A percentile compares a stretch with the other conserved stretches of the same genome.
Conservation (phyloP, 441 rosid genomes). For the Biscutella laevigata region DNA sequence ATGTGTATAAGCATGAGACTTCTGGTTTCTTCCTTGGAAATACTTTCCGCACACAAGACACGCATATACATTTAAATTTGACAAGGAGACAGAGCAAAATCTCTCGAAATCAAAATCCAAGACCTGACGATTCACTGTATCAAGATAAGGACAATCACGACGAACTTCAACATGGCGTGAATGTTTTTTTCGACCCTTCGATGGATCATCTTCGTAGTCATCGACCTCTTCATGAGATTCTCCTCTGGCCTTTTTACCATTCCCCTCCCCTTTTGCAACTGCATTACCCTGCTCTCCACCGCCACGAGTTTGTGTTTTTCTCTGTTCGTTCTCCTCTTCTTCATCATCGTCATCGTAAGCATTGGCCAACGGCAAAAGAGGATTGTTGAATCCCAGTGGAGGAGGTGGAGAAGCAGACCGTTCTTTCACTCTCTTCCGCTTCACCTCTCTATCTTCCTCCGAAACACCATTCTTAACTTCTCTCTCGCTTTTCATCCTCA, state of each 20-base stretch:
- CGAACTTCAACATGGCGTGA: conserved; percentile 59
- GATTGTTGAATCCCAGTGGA: conserved; percentile 42
- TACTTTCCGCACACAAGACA: conserved; percentile 96
- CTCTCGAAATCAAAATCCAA: conserved; percentile 97
- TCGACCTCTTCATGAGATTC: conserved; percentile 21
- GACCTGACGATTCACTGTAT: conserved; percentile 95
- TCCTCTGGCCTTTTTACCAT: conserved; percentile 23
- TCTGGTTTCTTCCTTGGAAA: conserved; percentile 88
- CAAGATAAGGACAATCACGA: conserved; percentile 91
- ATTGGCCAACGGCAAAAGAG: conserved; percentile 51
- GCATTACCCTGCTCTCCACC: conserved; percentile 12
- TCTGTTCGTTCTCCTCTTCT: conserved; percentile 38
- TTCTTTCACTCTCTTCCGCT: conserved; percentile 39
- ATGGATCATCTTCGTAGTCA: conserved; percentile 35
- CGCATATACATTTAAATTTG: conserved; percentile 83
- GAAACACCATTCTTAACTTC: conserved; percentile 27
- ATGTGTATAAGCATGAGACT: conserved; percentile 96
- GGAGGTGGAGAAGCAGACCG: conserved; percentile 33
- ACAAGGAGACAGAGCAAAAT: conserved; percentile 87
- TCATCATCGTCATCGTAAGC: conserved; percentile 60
- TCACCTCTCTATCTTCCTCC: conserved; percentile 33
- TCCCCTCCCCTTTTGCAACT: conserved; percentile 1
- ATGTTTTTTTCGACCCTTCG: conserved; percentile 25
- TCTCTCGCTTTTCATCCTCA: conserved; percentile 42
- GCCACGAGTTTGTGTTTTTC: conserved; percentile 10